Percentiles rank a stretch among this genome's conserved stretches.
phyloP scores from a whole-genome alignment of 2,329 filamentous ascomycete genomes.

The Arthrinium puccinioides region DNA sequence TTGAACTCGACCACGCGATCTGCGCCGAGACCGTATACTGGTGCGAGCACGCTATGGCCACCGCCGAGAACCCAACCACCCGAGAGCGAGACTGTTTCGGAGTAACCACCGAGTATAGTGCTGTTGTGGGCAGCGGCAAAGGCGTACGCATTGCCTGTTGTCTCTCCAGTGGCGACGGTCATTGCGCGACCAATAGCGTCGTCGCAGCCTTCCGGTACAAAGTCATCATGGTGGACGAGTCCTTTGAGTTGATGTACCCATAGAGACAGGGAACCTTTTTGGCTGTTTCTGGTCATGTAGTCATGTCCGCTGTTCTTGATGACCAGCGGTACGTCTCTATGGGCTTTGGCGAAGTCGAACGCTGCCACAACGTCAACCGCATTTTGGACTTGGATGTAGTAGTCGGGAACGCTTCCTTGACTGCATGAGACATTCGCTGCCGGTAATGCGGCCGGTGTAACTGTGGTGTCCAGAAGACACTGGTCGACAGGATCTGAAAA shows the following conservation, averaged over 20 bases:
- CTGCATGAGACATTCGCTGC: constrained; percentile 13
- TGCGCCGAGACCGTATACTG: constrained; percentile 18
- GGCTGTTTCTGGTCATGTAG: constrained; percentile 23
- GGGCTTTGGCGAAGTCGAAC: constrained; percentile 13
- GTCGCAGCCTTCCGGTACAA: constrained; percentile 14
- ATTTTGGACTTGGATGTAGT: constrained; percentile 14
- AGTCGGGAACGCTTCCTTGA: constrained; percentile 18
- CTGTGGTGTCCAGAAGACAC: constrained; percentile 17
- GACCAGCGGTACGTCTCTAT: constrained; percentile 13
- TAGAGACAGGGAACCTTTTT: constrained; percentile 17
- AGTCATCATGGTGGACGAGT: constrained; percentile 12
- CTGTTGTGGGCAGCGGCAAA: constrained; percentile 17
- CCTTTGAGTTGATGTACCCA: constrained; percentile 20
- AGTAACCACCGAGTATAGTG: constrained; percentile 18
- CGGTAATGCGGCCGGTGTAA: constrained; percentile 11
- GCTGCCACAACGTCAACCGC: constrained; percentile 12
- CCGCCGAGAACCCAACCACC: constrained; percentile 21
- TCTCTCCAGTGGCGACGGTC: constrained; percentile 21
- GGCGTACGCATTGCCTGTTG: constrained; percentile 15
- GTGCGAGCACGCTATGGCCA: constrained; percentile 20
- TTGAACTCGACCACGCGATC: constrained; percentile 21
- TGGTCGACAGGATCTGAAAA: constrained; percentile 17
- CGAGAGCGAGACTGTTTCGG: constrained; percentile 12
- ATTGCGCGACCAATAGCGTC: constrained; percentile 11
- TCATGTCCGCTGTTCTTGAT: constrained; percentile 28